Evolutionary conservation across 306 rosid species (phyloP).

Genomic region (Cucurbita pepo): DNA sequence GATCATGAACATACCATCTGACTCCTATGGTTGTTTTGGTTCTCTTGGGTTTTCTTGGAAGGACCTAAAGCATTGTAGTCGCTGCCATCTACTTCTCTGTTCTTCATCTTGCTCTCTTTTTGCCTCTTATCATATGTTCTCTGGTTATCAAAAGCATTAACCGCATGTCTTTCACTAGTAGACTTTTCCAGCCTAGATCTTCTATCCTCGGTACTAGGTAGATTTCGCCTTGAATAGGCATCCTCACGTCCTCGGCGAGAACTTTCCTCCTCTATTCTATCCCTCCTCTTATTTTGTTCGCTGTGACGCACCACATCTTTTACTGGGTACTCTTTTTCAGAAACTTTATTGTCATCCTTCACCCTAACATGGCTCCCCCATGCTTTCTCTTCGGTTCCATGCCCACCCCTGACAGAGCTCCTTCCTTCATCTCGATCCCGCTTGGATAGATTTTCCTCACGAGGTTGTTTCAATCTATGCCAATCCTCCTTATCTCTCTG

Average conservation of each 20-base stretch:
- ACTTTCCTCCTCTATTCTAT: slow-evolving; percentile 53
- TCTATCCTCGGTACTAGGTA: slow-evolving; percentile 46
- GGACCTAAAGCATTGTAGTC: slow-evolving; percentile 30
- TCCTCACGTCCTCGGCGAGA: slow-evolving; percentile 67
- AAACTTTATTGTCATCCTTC: slow-evolving; percentile 55
- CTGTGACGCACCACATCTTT: slow-evolving; percentile 50
- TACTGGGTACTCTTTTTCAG: slow-evolving; percentile 60
- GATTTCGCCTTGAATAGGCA: slow-evolving; percentile 45
- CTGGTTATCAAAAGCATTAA: slow-evolving; percentile 48
- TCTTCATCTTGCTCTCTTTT: slow-evolving; percentile 60
- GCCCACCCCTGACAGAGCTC: slow-evolving; percentile 48
- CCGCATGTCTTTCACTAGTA: slow-evolving; percentile 51
- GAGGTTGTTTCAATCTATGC: slow-evolving; percentile 64
- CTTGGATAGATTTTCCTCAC: slow-evolving; percentile 62
- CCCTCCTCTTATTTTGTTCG: slow-evolving; percentile 72
- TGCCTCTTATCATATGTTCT: slow-evolving; percentile 52
- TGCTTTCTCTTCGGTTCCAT: slow-evolving; percentile 59
- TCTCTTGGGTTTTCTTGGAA: slow-evolving; percentile 63
- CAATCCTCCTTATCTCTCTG: slow-evolving; percentile 85
- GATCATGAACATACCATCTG: slow-evolving; percentile 53
- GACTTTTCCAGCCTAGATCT: slow-evolving; percentile 72
- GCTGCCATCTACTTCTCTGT: slow-evolving; percentile 48
- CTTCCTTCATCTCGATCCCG: slow-evolving; percentile 83
- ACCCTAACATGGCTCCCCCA: slow-evolving; percentile 58
- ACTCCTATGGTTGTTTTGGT: slow-evolving; percentile 43